Evolutionary conservation across 1,284 basidiomycete genomes (phyloP), one percentile per base, ranked within the genome.

Genomic region (Apiotrichum domesticum): DNA sequence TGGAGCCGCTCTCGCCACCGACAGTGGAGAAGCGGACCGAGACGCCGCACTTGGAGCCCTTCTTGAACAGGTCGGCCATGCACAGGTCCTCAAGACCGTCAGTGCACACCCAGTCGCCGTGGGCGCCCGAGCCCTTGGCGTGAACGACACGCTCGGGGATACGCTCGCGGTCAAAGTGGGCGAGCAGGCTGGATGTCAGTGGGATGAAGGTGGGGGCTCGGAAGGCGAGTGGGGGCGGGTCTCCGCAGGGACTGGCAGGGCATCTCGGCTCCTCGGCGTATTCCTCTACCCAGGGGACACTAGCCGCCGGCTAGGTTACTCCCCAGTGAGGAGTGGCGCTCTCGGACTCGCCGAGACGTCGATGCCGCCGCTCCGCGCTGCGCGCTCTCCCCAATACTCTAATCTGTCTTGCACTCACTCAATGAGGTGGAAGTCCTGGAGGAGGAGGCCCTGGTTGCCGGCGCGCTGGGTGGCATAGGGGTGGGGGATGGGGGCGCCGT

Each of bases 21-120:
- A 81, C 80, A 34, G 80, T 81, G 21, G 77, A 79, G 68, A 79
- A 76, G 48, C 78, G 74, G 10, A 64, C 62, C 37, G 76, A 74
- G 41, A 77, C 48, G 11, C 75, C 72, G 50, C 83, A 83, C 71
- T 84, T 85, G 75, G 83, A 85, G 52, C 88, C 88, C 58, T 86
- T 83, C 59, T 83, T 81, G 80, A 93, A 85, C 70, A 92, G 78
- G 50, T 81, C 75, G 64, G 88, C 85, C 60, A 83, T 84, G 53
- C 85, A 87, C 62, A 96, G 80, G 73, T 95, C 88, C 60, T 83
- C 83, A 69, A 92, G 81, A 67, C 87, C 85, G 62, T 92, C 84
- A 40, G 90, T 93, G 67, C 87, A 82, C 77, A 91, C 85, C 73
- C 92, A 95, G 79, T 85, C 84, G n/a, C 93, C 93, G 71, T 95